A percentile compares a stretch with the other conserved stretches of the same genome.
Conservation (phyloP, 495 filamentous ascomycete genomes). For the Poronia punctata region DNA sequence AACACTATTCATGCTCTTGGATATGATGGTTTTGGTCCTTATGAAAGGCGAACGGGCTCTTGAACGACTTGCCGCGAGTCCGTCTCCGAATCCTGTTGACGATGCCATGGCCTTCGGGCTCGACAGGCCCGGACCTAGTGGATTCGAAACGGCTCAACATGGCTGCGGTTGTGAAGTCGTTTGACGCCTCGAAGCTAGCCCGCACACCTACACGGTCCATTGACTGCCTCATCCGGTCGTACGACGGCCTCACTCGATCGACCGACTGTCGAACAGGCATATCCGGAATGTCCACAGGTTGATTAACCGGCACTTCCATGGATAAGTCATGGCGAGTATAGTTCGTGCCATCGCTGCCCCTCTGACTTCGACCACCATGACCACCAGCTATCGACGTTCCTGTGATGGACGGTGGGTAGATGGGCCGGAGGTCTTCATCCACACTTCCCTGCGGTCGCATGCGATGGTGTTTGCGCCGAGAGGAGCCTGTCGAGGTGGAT, state of each 20-base stretch:
- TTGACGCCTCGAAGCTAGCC: conserved; percentile 74
- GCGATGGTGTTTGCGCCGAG: conserved; percentile 41
- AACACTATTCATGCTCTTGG: conserved; percentile 21
- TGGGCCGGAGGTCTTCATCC: conserved; percentile 78
- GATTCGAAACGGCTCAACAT: conserved; percentile 79
- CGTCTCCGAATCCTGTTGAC: conserved; percentile 24
- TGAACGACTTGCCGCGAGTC: conserved; percentile 28
- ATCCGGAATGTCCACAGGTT: conserved; percentile 31
- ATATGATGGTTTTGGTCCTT: conserved; percentile 23
- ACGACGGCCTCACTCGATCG: conserved; percentile 66
- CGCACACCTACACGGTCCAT: conserved; percentile 59
- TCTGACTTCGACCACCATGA: conserved; percentile 77
- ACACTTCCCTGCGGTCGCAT: conserved; percentile 53
- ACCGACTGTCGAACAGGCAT: conserved; percentile 49
- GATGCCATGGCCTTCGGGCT: conserved; percentile 15
- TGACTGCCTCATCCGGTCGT: conserved; percentile 66
- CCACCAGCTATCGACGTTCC: conserved; percentile 58
- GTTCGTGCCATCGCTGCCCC: conserved; percentile 88
- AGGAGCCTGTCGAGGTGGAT: conserved; percentile 32
- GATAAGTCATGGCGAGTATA: conserved; percentile 66
- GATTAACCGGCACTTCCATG: conserved; percentile 25
- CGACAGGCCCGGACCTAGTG: conserved; percentile 39
- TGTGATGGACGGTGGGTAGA: conserved; percentile 82
- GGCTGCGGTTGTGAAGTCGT: conserved; percentile 85
- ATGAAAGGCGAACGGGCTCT: conserved; percentile 19